Evolutionary conservation across 192 early-diverging fungal genomes (phyloP), one percentile per base, ranked within the genome.

Genomic region (Podila verticillata): DNA sequence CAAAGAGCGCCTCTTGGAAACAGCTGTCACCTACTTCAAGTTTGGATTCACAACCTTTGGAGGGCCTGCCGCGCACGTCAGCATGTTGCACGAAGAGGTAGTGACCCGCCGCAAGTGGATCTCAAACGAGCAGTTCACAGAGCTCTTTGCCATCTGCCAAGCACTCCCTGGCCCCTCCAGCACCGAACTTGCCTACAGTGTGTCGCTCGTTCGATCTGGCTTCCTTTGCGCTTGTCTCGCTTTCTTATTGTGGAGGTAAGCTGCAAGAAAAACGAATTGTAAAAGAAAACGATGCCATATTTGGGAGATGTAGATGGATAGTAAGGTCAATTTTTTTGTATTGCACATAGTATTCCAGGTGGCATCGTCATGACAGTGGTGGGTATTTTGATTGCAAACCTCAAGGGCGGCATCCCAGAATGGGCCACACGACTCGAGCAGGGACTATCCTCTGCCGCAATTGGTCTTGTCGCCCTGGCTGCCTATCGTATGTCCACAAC

Each of bases 121-220:
- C 32, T 51, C 63, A 9, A 87, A 84, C 26, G 70, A 74, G 24
- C 83, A 84, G 48, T 93, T 92, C 67, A 78, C 88, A 17, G 92
- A 93, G 66, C 81, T 92, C 35, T 91, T 91, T 74, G 86, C 86
- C 12, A 88, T 92, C 63, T 82, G 85, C 30, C 85, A 91, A 63
- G 83, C 91, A 6, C 70, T 92, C 0, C 92, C 92, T 19, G 91
- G 92, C 5, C 87, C 88, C 2, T 84, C 81, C 2, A 81, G 82
- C n/a, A 89, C 86, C 9, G 83, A 90, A 35, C 77, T 90, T 13
- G 85, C 83, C 17, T 89, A 83, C 57, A 83, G 85, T 26, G 51
- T 90, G n/a, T 78, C 86, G 0, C 48, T 89, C 26, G 82, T 89
- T 10, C 72, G 85, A 47, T 84, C 78, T 19, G 88, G 89, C 13